Base-by-base conservation (phyloP, 805 yeast genomes). In the Cyberlindnera samutprakarnensis region DNA sequence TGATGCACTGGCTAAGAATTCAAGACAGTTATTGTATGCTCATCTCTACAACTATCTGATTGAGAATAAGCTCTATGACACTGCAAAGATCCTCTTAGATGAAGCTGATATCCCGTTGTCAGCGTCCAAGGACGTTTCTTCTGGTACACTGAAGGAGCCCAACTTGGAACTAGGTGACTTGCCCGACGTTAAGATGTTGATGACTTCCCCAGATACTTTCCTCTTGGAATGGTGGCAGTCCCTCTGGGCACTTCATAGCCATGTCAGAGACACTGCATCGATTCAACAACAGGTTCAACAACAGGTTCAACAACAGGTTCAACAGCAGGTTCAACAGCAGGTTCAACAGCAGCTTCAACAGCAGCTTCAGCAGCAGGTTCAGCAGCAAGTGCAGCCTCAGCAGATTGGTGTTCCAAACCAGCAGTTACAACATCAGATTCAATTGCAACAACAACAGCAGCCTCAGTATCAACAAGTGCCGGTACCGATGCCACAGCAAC, bases 171-270 rank as follows among this genome's bases (percentile, higher is more conserved):
- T 32, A 11, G 47, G 41, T 16, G 48, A 53, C 22, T 42, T 52
- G 14, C 46, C 59, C 4, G 53, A 54, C 14, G 56, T 59, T 2
- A 56, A 63, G 35, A 64, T 62, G 65, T 47, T 65, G 23, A 61
- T 62, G 56, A 54, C 61, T 20, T 55, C 64, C 2, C 59, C 62
- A 4, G 72, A 68, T 14, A 61, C 74, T 0, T 70, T 70, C 38
- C 47, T 73, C 11, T 48, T 67, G 29, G 77, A 73, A 40, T 73
- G 79, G 79, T 73, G 77, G 75, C 61, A 64, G 31, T 52, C 66
- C 8, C 43, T 73, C 11, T 66, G 73, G 69, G 57, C 68, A 12
- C 36, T 68, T n/a, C 72, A 70, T 40, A 57, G 66, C 8, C 64
- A 60, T 31, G 62, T 71, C 5, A 60, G 62, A 32, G 49, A 49